Evolutionary conservation across 139 green algal genomes (phyloP), one percentile per base, ranked within the genome.

Genomic region (Astrephomene gubernaculifera): DNA sequence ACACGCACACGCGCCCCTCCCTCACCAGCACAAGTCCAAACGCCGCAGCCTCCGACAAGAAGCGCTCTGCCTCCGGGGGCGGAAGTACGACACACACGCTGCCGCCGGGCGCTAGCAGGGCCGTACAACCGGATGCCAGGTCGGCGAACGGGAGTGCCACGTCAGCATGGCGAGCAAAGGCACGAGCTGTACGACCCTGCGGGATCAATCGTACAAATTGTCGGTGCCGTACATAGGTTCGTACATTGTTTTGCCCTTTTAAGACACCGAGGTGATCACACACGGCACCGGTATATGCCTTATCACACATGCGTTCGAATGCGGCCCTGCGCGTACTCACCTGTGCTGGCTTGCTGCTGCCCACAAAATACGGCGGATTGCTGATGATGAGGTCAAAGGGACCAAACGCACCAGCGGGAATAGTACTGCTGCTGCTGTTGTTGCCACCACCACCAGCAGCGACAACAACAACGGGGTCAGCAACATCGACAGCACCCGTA

Each of bases 311-410:
- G n/a, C n/a, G n/a, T n/a, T n/a, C n/a, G n/a, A n/a, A n/a, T n/a
- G n/a, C n/a, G n/a, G n/a, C n/a, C n/a, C 39, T 38, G 49, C 41
- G 54, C 9, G 21, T 24, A 19, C 71, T 8, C 43, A 74, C 78
- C 43, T 52, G 3, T 7, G 69, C 80, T 0, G 83, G 86, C 79
- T 92, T 89, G 65, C 80, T 89, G 73, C 79, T 88, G 44, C 81
- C 68, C 49, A 85, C 39, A 33, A 93, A 93, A 35, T 85, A 93
- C 2, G 90, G 90, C 39, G 90, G 90, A 79, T 93, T 93, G 74
- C n/a, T 85, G 81, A 92, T 89, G 64, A 93, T 92, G 0, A 88
- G 5, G 29, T 90, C 86, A 29, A 89, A 93, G 31, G 31, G 61
- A 39, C 31, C 54, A 19, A 65, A 9, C 35, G n/a, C n/a, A n/a